Evolutionary conservation across 441 rosid species (phyloP).

Genomic region (Gossypium gossypioides): DNA sequence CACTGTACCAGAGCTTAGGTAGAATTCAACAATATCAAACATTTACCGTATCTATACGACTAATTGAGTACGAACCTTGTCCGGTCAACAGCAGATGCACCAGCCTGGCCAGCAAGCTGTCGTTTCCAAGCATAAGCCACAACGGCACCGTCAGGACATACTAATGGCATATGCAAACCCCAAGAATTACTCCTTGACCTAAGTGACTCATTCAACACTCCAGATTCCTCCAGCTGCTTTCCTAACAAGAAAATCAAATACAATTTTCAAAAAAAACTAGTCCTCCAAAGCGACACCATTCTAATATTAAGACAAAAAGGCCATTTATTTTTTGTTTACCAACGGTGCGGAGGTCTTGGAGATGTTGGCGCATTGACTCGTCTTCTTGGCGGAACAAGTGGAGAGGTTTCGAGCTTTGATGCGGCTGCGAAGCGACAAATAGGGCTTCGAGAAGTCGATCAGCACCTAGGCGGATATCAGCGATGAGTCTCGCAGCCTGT

Average conservation of each 20-base stretch:
- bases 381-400: conserved; percentile 64
- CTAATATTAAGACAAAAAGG: neutral
- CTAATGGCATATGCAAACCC: conserved; percentile 92
- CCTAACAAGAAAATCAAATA: conserved; percentile 34
- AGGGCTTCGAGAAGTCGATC: conserved; percentile 86
- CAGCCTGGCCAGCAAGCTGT: conserved; percentile 96
- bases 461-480: conserved; percentile 79
- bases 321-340: conserved; percentile 25
- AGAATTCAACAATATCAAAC: neutral
- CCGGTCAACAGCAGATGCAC: conserved; percentile 93
- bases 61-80: conserved; percentile 46
- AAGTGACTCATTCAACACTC: conserved; percentile 72
- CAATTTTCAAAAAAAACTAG: neutral
- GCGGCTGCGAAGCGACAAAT: conserved; percentile 59
- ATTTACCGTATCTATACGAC: no score
- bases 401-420: conserved; percentile 47
- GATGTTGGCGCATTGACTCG: conserved; percentile 74
- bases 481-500: conserved; percentile 79
- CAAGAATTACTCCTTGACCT: conserved; percentile 72
- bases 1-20: neutral
- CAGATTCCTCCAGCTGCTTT: conserved; percentile 79
- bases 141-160: conserved; percentile 93
- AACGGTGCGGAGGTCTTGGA: conserved; percentile 64
- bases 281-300: neutral
- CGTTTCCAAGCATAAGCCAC: conserved; percentile 96